Percentiles rank a stretch among this genome's conserved stretches.
Evolutionary conservation across 208 protist genomes (phyloP).

Genomic region (Leishmania aethiopica): DNA sequence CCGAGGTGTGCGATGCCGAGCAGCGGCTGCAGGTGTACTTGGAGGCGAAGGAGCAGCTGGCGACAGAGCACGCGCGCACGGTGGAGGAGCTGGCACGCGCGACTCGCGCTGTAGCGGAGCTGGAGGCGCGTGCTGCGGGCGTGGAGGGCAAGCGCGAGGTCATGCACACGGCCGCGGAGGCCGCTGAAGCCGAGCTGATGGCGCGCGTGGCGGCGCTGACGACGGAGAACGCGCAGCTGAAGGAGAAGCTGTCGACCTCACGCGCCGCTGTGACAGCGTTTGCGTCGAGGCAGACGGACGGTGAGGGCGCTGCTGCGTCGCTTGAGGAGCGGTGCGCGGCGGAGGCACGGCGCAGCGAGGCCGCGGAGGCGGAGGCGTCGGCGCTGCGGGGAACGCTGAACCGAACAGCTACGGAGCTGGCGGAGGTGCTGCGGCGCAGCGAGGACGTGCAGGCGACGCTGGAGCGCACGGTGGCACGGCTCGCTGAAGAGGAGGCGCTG

Average conservation of each 20-base stretch:
- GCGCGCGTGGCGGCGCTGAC: conserved; percentile 1
- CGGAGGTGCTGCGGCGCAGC: conserved; percentile 14
- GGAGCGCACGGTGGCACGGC: not conserved
- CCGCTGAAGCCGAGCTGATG: not conserved
- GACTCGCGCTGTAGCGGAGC: conserved; percentile 9
- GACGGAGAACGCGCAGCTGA: conserved; percentile 13
- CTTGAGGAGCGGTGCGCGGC: conserved; percentile 5
- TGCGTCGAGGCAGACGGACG: conserved; percentile 11
- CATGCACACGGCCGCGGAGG: not conserved
- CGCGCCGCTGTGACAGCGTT: conserved; percentile 2
- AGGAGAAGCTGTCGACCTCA: conserved; percentile 19
- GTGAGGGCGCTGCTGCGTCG: not conserved
- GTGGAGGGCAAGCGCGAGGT: conserved; percentile 13
- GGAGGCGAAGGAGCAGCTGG: conserved; percentile 4
- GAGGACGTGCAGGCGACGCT: conserved; percentile 22
- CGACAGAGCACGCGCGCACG: not conserved
- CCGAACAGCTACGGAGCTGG: conserved; percentile 1
- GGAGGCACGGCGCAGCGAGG: conserved; percentile 7
- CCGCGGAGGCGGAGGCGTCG: conserved; percentile 1
- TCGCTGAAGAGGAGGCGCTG: conserved; percentile 1
- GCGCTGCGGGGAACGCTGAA: not conserved
- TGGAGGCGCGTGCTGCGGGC: conserved; percentile 5
- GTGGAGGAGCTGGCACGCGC: conserved; percentile 14
- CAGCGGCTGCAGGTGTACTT: not conserved
- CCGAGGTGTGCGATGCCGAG: conserved; percentile 30